phyloP scores from a whole-genome alignment of 176 grass and related monocot genomes.

The Bonia amplexicaulis region DNA sequence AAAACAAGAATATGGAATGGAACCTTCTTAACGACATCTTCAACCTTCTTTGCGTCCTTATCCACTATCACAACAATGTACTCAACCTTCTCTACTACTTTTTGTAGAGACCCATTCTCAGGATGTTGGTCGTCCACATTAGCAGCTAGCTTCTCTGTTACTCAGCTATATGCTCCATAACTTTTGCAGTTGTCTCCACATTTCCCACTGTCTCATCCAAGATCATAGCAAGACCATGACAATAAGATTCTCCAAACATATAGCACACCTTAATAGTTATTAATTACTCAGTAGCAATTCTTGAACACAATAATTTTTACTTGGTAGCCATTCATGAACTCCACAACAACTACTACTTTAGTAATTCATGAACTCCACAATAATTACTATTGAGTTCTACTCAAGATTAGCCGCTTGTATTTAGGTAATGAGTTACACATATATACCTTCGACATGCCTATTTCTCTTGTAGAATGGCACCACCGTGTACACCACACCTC shows the following conservation, averaged over 20 bases:
- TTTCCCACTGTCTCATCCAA: conserved; percentile 38
- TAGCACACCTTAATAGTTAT: no score
- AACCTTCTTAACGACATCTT: conserved; percentile 66
- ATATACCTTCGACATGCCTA: no score
- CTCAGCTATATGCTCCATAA: conserved; percentile 58
- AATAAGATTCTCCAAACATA: no score
- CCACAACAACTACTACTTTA: no score
- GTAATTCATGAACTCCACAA: not conserved
- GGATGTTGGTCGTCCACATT: no score
- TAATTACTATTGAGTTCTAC: not conserved
- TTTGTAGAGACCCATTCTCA: no score
- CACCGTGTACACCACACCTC: conserved; percentile 32
- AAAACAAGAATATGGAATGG: not conserved
- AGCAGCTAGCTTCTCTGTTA: conserved; percentile 1
- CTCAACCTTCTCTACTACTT: not conserved
- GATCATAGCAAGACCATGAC: not conserved
- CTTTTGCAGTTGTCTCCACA: conserved; percentile 33
- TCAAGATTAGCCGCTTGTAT: not conserved
- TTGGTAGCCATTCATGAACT: not conserved
- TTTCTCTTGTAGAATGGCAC: conserved; percentile 54
- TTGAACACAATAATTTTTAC: not conserved
- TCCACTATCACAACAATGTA: no score
- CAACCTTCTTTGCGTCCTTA: conserved; percentile 8
- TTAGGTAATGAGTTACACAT: no score
- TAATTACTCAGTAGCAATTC: no score